A percentile compares a stretch with the other conserved stretches of the same genome.
phyloP scores from a whole-genome alignment of 2,329 filamentous ascomycete species.

The Neopestalotiopsis sp. region DNA sequence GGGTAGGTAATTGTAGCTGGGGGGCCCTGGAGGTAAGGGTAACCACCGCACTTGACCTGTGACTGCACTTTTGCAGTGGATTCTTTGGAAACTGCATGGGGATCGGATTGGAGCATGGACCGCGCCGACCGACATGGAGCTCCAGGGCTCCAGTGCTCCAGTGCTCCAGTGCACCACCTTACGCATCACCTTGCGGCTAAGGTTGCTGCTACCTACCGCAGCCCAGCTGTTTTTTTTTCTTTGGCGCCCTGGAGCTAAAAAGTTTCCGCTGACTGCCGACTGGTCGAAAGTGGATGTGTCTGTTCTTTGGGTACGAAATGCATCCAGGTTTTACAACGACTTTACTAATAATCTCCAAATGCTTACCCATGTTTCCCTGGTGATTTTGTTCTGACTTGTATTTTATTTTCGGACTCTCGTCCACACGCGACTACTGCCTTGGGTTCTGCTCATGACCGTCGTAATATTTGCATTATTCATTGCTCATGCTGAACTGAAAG shows the following conservation, averaged over 20 bases:
- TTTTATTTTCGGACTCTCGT: neutral
- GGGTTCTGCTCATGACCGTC: neutral
- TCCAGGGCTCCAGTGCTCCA: neutral
- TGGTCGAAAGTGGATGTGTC: neutral
- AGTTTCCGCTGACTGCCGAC: slow-evolving; percentile 3
- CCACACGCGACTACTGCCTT: neutral
- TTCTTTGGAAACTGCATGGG: too few relatives aligned
- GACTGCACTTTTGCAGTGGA: neutral
- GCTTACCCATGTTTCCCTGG: neutral
- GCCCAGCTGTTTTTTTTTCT: neutral
- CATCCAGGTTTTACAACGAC: neutral
- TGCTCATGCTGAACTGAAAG: neutral
- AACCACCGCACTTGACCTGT: neutral
- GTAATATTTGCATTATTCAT: neutral
- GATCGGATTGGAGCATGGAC: neutral
- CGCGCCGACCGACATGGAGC: neutral
- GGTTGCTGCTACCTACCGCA: neutral
- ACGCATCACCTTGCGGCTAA: neutral
- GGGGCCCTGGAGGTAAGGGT: neutral
- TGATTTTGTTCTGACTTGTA: neutral
- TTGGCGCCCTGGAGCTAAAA: slow-evolving; percentile 3
- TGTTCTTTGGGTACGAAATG: neutral
- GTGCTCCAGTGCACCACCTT: neutral
- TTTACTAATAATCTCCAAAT: slow-evolving; percentile 3
- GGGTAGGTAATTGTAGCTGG: neutral